Evolutionary conservation across 768 basidiomycete species (phyloP), one percentile per base, ranked within the genome.

Genomic region (Boletus subparvulus): DNA sequence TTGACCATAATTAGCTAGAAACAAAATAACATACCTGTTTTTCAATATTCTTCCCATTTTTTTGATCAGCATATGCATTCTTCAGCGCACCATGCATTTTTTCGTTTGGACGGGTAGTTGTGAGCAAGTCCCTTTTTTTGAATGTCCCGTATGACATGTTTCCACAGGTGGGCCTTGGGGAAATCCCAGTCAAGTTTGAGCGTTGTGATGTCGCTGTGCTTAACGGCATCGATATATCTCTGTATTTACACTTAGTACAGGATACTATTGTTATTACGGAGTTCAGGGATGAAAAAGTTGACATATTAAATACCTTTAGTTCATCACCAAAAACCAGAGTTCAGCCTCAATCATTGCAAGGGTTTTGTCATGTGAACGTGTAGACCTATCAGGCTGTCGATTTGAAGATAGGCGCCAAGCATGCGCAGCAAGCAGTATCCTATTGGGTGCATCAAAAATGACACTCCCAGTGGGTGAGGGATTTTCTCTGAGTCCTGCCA

Each of bases 141-240:
- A 12, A 79, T 76, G 39, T 77, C 68, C 3, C 53, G 52, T 28
- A 75, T 66, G 0, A 72, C 43, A 49, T 79, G 75, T 4, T 59
- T 50, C 42, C 74, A 71, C 2, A 63, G 56, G 35, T 78, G 77
- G 0, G 56, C 47, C 57, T 78, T 78, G 0, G 70, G 73, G 44
- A 76, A 76, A 28, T 74, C 52, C 70, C 72, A 75, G 19, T 62
- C 14, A 7, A 39, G 16, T 9, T n/a, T 39, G 17, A 39, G 37
- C 17, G 7, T n/a, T 17, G 37, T 7, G 37, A 47, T 4, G 4
- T 47, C n/a, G 14, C 32, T 9, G 7, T 2, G 13, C 4, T 21
- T 21, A 19, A 14, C 19, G 1, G 14, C 13, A 47, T 8, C 0
- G 3, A 47, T 21, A 21, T 47, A 47, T 33, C 33, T 7, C 37